A percentile compares a stretch with the other conserved stretches of the same genome.
Conservation (phyloP, 169 alveolate genomes). For the Eimeria zaria region DNA sequence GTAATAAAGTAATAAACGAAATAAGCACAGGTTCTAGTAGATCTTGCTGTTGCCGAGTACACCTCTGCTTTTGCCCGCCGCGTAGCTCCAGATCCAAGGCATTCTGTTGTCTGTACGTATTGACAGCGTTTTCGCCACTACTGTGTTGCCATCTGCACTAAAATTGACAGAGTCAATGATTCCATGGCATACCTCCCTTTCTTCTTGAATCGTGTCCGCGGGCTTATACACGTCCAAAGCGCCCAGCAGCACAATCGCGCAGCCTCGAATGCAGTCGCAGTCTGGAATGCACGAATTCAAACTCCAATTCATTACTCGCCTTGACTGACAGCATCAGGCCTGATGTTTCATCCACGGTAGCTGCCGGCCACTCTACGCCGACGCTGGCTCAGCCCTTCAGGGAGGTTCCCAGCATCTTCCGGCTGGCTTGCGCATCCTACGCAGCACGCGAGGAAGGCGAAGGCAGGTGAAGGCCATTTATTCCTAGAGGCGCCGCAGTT, state of each 20-base stretch:
- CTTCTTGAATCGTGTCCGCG: background rate
- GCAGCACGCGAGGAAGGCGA: background rate
- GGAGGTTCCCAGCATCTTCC: background rate
- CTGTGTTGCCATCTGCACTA: background rate
- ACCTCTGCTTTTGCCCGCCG: background rate
- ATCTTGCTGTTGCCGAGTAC: background rate
- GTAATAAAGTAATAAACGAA: background rate
- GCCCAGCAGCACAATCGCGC: background rate
- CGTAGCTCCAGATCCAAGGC: background rate
- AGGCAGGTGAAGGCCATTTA: background rate
- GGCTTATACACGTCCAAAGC: background rate
- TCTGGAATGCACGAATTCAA: background rate
- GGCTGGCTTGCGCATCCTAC: background rate
- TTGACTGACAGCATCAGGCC: background rate
- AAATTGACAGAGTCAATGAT: background rate
- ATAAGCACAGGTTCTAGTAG: background rate
- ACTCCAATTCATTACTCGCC: background rate
- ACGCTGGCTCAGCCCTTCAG: background rate
- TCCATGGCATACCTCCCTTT: background rate
- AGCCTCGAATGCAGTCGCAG: background rate
- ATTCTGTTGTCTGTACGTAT: background rate
- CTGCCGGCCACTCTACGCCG: background rate
- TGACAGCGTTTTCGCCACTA: background rate
- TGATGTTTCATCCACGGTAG: constrained; percentile 3
- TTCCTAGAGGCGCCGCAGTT: background rate